Conservation (phyloP, 805 yeast genomes). For the Myxozyma sirexii region DNA sequence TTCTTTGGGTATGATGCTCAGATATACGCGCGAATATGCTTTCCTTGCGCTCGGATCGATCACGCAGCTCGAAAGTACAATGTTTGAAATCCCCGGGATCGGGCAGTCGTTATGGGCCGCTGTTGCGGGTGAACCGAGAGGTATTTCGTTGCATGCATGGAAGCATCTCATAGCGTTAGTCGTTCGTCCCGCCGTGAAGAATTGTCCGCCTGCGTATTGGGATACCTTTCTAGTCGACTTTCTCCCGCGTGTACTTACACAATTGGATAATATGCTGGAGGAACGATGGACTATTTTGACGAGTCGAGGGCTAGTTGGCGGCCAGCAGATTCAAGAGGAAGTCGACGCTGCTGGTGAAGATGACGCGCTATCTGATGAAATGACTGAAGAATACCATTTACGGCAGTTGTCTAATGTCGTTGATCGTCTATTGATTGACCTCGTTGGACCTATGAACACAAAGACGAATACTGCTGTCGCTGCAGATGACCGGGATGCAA, state of each 20-base stretch:
- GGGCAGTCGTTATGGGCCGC: conserved; percentile 81
- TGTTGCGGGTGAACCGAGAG: conserved; percentile 79
- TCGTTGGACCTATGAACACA: conserved; percentile 23
- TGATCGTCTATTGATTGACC: conserved; percentile 61
- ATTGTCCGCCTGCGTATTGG: conserved; percentile 77
- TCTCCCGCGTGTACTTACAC: conserved; percentile 72
- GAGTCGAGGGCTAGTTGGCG: conserved; percentile 47
- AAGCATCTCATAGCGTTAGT: conserved; percentile 92
- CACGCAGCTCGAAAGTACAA: conserved; percentile 83
- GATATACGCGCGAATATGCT: conserved; percentile 96
- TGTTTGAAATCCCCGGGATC: conserved; percentile 82
- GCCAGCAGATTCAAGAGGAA: conserved; percentile 1
- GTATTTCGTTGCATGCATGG: conserved; percentile 94
- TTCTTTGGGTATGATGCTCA: conserved; percentile 90
- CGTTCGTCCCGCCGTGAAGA: conserved; percentile 79
- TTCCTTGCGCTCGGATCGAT: conserved; percentile 87
- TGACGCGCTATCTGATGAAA: conserved; percentile 83
- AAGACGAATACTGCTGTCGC: neutral
- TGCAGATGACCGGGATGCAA: neutral
- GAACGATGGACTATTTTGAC: conserved; percentile 61
- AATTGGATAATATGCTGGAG: conserved; percentile 74
- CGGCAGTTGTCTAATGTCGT: conserved; percentile 92
- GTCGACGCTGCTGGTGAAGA: conserved; percentile 35
- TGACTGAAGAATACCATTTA: conserved; percentile 95
- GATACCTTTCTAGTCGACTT: conserved; percentile 72